Base-by-base conservation (phyloP, 2,329 filamentous ascomycete species). In the Cladosporium colombiae region DNA sequence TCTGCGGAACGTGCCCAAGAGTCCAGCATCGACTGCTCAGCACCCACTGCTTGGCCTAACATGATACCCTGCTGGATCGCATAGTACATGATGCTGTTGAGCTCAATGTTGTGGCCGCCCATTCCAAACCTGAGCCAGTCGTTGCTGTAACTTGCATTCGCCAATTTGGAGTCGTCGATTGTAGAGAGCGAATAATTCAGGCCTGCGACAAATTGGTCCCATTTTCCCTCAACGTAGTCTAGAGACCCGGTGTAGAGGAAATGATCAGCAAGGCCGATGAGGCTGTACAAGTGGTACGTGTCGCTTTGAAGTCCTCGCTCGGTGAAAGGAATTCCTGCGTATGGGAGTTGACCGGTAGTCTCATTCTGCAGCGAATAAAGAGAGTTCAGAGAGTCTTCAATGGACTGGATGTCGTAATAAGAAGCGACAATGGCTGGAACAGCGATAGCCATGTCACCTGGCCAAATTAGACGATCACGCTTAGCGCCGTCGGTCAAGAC, bases 281-380 rank as follows among this genome's bases (percentile, higher is more conserved):
- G 69, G 2, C 77, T 82, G 70, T 83, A 82, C 5, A 83, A 72
- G 68, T 88, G 85, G 69, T 88, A 88, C 0, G 86, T 88, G 68
- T 83, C 83, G 13, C 79, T 81, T 29, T 64, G 67, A 5, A 58
- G 40, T 18, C 58, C 40, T 23, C 61, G 53, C 31, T 70, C 66
- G 62, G 65, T 67, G 65, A 77, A 77, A 0, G 70, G 70, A 16
- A 68, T 65, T 2, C 73, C 74, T 5, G 74, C 72, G 52, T 74
- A 75, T 1, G 73, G 72, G 0, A 76, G 68, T 37, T 68, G 69
- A 14, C 74, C 74, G 3, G 69, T 71, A 3, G 69, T 70, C 18
- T 49, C 60, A 33, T 73, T 74, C 56, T 75, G 74, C 1, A 69
- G 59, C 2, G 65, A 66, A 62, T 73, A 75, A 5, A 76, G 70